These are phyloP conservation scores for Saprolegnia parasitica DNA, from an alignment of 352 stramenopile species.

Conservation along the genomic window DNA sequence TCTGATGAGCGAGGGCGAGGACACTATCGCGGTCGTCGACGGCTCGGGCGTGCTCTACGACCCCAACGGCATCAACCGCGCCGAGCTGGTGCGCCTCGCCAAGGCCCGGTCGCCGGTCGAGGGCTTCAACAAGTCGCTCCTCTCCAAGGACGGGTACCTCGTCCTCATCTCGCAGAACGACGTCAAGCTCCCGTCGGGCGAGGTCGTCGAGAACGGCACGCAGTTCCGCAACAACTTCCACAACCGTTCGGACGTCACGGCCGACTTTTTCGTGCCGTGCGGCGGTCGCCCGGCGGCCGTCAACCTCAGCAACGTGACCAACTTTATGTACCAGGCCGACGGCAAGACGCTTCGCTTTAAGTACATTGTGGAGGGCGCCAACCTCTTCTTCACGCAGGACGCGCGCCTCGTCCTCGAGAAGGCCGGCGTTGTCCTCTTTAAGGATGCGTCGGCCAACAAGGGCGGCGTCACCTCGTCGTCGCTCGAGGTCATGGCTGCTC, in stretches of 20 bases:
- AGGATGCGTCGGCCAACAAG: slow-evolving; percentile 94
- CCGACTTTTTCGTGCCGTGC: slow-evolving; percentile 79
- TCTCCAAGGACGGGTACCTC: slow-evolving; percentile 29
- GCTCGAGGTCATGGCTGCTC: slow-evolving; percentile 66
- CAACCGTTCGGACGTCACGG: slow-evolving; percentile 78
- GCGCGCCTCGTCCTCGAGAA: slow-evolving; percentile 88
- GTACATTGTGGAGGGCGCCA: slow-evolving; percentile 81
- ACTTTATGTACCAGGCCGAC: slow-evolving; percentile 53
- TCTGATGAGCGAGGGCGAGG: slow-evolving; percentile 30
- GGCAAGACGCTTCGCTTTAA: slow-evolving; percentile 71
- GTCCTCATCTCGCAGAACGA: slow-evolving; percentile 30
- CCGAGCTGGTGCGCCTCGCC: slow-evolving; percentile 31
- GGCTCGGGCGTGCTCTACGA: slow-evolving; percentile 33
- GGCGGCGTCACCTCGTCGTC: slow-evolving; percentile 76
- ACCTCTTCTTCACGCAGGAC: slow-evolving; percentile 82
- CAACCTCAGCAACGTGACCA: slow-evolving; percentile 81
- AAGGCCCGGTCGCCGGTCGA: slow-evolving; percentile 26
- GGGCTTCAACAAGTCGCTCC: slow-evolving; percentile 37
- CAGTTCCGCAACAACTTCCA: slow-evolving; percentile 97
- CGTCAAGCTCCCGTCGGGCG: slow-evolving; percentile 46
- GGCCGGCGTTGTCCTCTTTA: slow-evolving; percentile 94
- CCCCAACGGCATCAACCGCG: slow-evolving; percentile 30
- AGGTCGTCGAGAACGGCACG: slow-evolving; percentile 89
- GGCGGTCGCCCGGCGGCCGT: slow-evolving; percentile 79
- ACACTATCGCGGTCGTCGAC: slow-evolving; percentile 32